Conservation (phyloP, 371 early-diverging fungal genomes). For the Haplosporangium sp. region DNA sequence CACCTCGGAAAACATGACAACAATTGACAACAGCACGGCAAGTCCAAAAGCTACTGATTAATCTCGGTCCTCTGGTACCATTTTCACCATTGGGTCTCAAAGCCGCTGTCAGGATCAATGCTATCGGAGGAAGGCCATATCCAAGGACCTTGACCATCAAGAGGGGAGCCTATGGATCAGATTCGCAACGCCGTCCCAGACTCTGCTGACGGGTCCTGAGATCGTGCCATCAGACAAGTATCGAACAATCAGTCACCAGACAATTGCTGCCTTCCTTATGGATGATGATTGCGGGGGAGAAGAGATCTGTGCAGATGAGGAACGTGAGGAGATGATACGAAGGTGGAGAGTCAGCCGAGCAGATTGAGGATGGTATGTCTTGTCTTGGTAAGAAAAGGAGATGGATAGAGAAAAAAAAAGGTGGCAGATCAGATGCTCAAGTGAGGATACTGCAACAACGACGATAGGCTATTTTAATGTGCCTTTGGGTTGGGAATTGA, state of each 20-base stretch:
- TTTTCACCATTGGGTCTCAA: conserved; percentile 61
- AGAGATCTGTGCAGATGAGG: conserved; percentile 24
- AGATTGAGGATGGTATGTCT: background rate
- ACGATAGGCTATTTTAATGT: too few relatives aligned
- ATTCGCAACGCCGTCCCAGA: conserved; percentile 35
- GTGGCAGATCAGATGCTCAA: too few relatives aligned
- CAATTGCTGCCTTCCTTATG: conserved; percentile 57
- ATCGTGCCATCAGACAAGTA: conserved; percentile 59
- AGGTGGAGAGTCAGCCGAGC: background rate
- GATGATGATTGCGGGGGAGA: conserved; percentile 24
- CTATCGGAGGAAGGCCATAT: conserved; percentile 55
- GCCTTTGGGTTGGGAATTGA: too few relatives aligned
- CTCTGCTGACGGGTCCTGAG: conserved; percentile 55
- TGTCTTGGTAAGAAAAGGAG: too few relatives aligned
- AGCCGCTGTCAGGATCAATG: conserved; percentile 64
- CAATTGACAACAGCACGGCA: conserved; percentile 62
- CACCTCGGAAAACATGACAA: conserved; percentile 67
- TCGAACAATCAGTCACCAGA: conserved; percentile 65
- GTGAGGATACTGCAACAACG: too few relatives aligned
- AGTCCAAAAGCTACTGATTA: conserved; percentile 82
- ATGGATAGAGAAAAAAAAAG: too few relatives aligned
- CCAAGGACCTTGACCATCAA: conserved; percentile 19
- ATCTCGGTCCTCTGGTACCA: conserved; percentile 70
- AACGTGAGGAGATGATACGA: conserved; percentile 19
- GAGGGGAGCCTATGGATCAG: conserved; percentile 11